Percentiles rank a stretch among this genome's conserved stretches.
phyloP scores from a whole-genome alignment of 805 yeast species.

The Wickerhamia fluorescens region DNA sequence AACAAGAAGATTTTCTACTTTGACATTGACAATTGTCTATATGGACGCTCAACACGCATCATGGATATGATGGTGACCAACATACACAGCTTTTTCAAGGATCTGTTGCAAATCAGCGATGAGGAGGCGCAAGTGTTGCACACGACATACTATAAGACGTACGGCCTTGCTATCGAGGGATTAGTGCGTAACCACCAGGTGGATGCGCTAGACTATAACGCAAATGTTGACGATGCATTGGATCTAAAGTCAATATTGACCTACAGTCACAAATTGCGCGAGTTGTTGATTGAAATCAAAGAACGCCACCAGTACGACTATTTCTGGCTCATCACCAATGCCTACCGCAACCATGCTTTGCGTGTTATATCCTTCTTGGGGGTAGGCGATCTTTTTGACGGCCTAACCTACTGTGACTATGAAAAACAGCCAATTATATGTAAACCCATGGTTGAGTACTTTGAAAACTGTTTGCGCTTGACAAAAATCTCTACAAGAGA shows the following conservation, averaged over 20 bases:
- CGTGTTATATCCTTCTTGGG: conserved; percentile 77
- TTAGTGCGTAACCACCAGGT: conserved; percentile 62
- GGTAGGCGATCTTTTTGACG: conserved; percentile 89
- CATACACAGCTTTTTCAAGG: conserved; percentile 75
- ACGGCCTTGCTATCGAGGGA: conserved; percentile 93
- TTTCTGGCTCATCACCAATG: conserved; percentile 92
- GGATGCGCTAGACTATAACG: conserved; percentile 83
- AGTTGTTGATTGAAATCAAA: conserved; percentile 42
- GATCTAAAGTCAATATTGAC: conserved; percentile 74
- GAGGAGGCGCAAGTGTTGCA: conserved; percentile 73
- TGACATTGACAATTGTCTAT: conserved; percentile 91
- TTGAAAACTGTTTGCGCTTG: conserved; percentile 53
- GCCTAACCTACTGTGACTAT: conserved; percentile 90
- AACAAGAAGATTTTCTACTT: conserved; percentile 54
- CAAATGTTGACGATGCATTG: conserved; percentile 83
- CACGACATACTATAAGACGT: conserved; percentile 68
- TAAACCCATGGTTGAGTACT: conserved; percentile 78
- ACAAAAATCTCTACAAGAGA: conserved; percentile 45
- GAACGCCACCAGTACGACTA: conserved; percentile 48
- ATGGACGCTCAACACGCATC: conserved; percentile 64
- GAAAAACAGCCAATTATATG: conserved; percentile 62
- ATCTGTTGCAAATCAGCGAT: conserved; percentile 51
- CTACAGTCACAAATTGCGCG: conserved; percentile 52
- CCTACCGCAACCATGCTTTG: conserved; percentile 83
- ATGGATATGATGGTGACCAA: conserved; percentile 84